Evolutionary conservation across 495 filamentous ascomycete genomes (phyloP).

Genomic region (Penicillium roqueforti): DNA sequence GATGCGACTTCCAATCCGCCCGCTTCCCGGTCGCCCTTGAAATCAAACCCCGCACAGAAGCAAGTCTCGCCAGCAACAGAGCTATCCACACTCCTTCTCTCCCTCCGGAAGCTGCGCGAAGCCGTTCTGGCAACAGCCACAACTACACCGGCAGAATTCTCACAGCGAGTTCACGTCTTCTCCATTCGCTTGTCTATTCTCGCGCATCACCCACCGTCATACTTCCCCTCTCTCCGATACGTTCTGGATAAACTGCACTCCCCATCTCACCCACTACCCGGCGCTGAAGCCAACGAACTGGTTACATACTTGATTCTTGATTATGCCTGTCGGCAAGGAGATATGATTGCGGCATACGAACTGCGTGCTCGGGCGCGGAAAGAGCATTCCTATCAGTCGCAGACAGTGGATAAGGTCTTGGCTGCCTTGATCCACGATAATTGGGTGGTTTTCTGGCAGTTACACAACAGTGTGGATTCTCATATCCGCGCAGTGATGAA

Average conservation of each 20-base stretch:
- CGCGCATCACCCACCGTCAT: conserved; percentile 75
- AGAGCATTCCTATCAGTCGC: conserved; percentile 53
- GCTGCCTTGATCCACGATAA: conserved; percentile 71
- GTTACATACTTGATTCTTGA: conserved; percentile 80
- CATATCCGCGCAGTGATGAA: conserved; percentile 74
- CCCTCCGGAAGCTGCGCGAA: conserved; percentile 90
- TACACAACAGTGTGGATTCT: conserved; percentile 68
- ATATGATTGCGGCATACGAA: conserved; percentile 69
- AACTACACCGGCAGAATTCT: conserved; percentile 56
- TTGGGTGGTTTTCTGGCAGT: conserved; percentile 72
- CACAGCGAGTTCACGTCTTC: conserved; percentile 69
- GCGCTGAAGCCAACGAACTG: conserved; percentile 69
- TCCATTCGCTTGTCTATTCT: conserved; percentile 78
- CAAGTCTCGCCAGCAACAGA: conserved; percentile 42
- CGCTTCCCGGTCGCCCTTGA: conserved; percentile 23
- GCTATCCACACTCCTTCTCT: conserved; percentile 57
- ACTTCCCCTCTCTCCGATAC: conserved; percentile 79
- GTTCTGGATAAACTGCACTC: conserved; percentile 68
- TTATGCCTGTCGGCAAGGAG: conserved; percentile 75
- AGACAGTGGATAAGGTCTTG: conserved; percentile 62
- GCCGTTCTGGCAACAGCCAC: conserved; percentile 66
- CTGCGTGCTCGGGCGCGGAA: conserved; percentile 45
- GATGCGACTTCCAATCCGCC: conserved; percentile 43
- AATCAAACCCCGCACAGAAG: conserved; percentile 19
- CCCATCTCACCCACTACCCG: conserved; percentile 54